Evolutionary conservation across 2,329 filamentous ascomycete genomes (phyloP).

Genomic region (Botrytis deweyae): DNA sequence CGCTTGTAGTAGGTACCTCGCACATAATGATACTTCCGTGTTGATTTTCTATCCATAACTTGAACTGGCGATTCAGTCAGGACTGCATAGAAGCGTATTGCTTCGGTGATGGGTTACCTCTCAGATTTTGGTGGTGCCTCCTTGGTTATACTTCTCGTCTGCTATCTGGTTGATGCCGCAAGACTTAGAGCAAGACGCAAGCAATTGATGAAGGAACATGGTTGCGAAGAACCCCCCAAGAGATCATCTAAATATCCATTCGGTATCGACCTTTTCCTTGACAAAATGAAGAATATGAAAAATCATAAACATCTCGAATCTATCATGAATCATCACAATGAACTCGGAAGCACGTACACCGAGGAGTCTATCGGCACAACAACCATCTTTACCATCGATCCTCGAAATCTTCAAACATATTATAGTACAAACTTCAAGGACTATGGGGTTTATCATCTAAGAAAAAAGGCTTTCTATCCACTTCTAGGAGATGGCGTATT

Average conservation of each 20-base stretch:
- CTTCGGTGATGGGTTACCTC: not conserved
- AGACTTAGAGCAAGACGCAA: not conserved
- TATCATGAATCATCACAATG: not conserved
- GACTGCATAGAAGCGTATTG: not conserved
- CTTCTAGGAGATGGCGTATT: slow-evolving; percentile 24
- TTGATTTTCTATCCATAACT: not conserved
- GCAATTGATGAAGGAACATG: slow-evolving; percentile 36
- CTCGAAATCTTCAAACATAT: slow-evolving; percentile 55
- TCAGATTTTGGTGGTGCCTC: too few relatives aligned
- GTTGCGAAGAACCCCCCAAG: slow-evolving; percentile 47
- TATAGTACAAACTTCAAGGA: slow-evolving; percentile 53
- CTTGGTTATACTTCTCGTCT: not conserved
- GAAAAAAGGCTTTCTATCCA: not conserved
- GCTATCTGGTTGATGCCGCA: not conserved
- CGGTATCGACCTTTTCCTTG: slow-evolving; percentile 47
- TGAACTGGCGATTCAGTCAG: not conserved
- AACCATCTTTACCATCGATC: slow-evolving; percentile 49
- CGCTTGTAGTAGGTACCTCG: not conserved
- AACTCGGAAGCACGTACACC: not conserved
- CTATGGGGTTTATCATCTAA: slow-evolving; percentile 43
- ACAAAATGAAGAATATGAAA: slow-evolving; percentile 42
- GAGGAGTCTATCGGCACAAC: slow-evolving; percentile 30
- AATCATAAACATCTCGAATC: slow-evolving; percentile 17
- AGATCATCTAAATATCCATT: slow-evolving; percentile 53
- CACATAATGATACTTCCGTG: not conserved